These are phyloP conservation scores for Nemania sp. DNA, from an alignment of 2,329 filamentous ascomycete genomes.

Conservation along the genomic window DNA sequence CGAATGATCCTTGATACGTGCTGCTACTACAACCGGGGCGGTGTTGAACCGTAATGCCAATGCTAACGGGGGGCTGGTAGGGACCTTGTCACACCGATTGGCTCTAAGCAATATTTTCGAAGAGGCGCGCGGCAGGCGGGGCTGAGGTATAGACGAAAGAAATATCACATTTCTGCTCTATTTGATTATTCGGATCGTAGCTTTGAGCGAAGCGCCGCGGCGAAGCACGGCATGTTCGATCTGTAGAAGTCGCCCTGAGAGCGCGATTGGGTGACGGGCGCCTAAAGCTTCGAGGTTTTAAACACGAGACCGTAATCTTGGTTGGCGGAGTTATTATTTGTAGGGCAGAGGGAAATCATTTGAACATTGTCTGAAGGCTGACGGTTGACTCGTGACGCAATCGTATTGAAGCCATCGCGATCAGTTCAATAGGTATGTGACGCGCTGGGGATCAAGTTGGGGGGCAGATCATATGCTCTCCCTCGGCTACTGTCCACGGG, in stretches of 20 bases:
- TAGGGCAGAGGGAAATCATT: constrained; percentile 1
- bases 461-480: constrained; percentile 15
- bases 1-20: constrained; percentile 21
- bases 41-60: constrained; percentile 28
- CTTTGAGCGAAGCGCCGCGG: constrained; percentile 2
- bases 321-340: neutral
- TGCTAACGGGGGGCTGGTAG: constrained; percentile 30
- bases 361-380: neutral
- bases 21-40: constrained; percentile 28
- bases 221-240: constrained; percentile 22
- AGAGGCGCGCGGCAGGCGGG: constrained; percentile 22
- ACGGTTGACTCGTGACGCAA: constrained; percentile 9
- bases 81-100: constrained; percentile 23
- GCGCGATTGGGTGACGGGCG: constrained; percentile 35
- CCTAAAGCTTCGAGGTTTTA: neutral
- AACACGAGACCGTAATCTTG: constrained; percentile 11
- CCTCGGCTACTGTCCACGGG: constrained; percentile 8
- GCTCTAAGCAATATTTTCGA: constrained; percentile 6
- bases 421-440: constrained; percentile 15
- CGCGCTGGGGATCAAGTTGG: constrained; percentile 16
- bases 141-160: constrained; percentile 5
- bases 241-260: constrained; percentile 32
- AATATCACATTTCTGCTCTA: neutral
- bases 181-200: neutral
- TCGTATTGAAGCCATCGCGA: constrained; percentile 9